Percentiles rank a stretch among this genome's conserved stretches.
Evolutionary conservation across 192 early-diverging fungal species (phyloP).

Genomic region (Coemansia sp.): DNA sequence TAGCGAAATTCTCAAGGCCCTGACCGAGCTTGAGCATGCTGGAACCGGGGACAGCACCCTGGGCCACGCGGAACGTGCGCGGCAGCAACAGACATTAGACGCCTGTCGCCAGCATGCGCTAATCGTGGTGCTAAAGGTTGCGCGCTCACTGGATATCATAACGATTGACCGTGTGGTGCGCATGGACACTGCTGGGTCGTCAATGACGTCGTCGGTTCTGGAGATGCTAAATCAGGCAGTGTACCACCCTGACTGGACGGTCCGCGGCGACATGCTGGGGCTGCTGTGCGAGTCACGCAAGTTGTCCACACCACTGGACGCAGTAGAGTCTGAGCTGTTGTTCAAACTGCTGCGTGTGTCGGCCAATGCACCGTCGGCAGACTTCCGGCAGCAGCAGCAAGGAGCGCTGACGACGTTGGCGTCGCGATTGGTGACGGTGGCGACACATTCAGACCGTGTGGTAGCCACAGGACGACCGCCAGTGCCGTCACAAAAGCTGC

Average conservation of each 20-base stretch:
- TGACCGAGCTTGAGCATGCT: conserved; percentile 6
- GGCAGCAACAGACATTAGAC: conserved; percentile 27
- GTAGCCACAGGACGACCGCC: conserved; percentile 33
- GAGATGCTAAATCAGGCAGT: conserved; percentile 63
- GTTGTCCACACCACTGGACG: conserved; percentile 61
- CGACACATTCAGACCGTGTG: conserved; percentile 42
- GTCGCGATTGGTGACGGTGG: conserved; percentile 55
- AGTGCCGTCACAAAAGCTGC: conserved; percentile 46
- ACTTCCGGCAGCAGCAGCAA: conserved; percentile 78
- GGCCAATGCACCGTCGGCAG: conserved; percentile 69
- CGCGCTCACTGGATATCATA: conserved; percentile 39
- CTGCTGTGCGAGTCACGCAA: conserved; percentile 79
- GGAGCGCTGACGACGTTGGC: conserved; percentile 63
- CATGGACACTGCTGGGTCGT: conserved; percentile 9
- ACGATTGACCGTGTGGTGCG: conserved; percentile 26
- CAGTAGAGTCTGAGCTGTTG: conserved; percentile 65
- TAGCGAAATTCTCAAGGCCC: conserved; percentile 16
- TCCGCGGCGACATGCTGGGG: conserved; percentile 77
- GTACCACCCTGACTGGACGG: conserved; percentile 66
- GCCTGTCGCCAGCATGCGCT: conserved; percentile 48
- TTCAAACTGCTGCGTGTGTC: conserved; percentile 70
- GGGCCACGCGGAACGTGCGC: conserved; percentile 13
- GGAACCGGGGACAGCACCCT: not conserved
- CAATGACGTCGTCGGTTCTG: conserved; percentile 3
- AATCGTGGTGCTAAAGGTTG: conserved; percentile 46